These are phyloP conservation scores for Neckera pumila DNA, from an alignment of 225 moss, liverwort and hornwort species.

Conservation along the genomic window DNA sequence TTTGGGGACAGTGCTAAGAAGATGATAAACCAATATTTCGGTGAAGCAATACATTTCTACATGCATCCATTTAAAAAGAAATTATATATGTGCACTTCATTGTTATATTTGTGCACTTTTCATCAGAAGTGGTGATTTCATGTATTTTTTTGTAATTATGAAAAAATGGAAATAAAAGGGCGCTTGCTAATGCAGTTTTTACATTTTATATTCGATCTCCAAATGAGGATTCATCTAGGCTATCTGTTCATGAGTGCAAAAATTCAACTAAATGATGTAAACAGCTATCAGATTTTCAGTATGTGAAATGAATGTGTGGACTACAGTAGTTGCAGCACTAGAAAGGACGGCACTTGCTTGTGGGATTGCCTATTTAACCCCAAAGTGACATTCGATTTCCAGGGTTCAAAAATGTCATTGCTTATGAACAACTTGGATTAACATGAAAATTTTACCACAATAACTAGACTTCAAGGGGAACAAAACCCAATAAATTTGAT, in stretches of 20 bases:
- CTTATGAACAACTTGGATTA: too few species aligned
- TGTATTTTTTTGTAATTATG: background rate
- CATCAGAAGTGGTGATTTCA: background rate
- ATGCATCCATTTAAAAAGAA: background rate
- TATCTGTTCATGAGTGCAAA: background rate
- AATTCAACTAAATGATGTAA: background rate
- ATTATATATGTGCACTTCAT: too few species aligned
- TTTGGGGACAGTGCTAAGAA: background rate
- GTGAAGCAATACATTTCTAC: background rate
- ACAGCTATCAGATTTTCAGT: background rate
- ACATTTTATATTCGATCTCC: background rate
- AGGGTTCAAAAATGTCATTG: too few species aligned
- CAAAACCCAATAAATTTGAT: too few species aligned
- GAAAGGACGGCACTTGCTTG: background rate
- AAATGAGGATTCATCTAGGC: background rate
- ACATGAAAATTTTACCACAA: too few species aligned
- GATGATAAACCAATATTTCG: too few species aligned
- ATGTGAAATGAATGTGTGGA: background rate
- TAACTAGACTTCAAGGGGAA: too few species aligned
- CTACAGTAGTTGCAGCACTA: background rate
- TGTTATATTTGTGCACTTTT: background rate
- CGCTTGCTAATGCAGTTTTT: background rate
- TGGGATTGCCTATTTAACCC: too few species aligned
- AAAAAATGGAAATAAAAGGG: too few species aligned
- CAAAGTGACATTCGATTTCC: too few species aligned